phyloP scores from a whole-genome alignment of 805 yeast species.

The Barnettozyma salicaria region DNA sequence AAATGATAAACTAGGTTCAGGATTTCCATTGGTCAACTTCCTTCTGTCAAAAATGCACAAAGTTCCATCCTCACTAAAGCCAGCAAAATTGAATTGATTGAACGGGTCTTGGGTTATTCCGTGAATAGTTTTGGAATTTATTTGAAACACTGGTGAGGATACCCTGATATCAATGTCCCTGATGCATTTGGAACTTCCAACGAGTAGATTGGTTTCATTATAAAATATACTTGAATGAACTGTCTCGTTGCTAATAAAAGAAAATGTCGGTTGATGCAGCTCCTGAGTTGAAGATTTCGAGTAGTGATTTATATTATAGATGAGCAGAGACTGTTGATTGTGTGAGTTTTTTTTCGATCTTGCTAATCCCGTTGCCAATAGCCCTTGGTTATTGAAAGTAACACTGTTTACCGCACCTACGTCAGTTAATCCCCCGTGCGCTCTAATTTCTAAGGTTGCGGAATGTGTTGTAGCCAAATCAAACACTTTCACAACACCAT shows the following conservation, averaged over 20 bases:
- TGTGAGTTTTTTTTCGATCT: constrained; percentile 38
- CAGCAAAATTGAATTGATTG: constrained; percentile 59
- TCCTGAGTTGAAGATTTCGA: constrained; percentile 43
- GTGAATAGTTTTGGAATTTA: constrained; percentile 67
- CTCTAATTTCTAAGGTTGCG: constrained; percentile 15
- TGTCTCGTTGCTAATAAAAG: constrained; percentile 68
- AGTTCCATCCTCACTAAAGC: constrained; percentile 79
- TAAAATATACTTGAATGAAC: constrained; percentile 63
- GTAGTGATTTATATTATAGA: constrained; percentile 73
- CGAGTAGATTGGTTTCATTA: constrained; percentile 54
- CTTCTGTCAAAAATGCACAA: constrained; percentile 79
- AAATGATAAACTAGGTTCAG: constrained; percentile 55
- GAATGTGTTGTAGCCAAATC: constrained; percentile 42
- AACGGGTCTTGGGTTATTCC: constrained; percentile 67
- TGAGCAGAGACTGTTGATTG: constrained; percentile 54
- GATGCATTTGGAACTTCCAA: constrained; percentile 71
- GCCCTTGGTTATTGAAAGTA: constrained; percentile 57
- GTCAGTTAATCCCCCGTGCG: constrained; percentile 34
- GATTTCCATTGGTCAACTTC: constrained; percentile 40
- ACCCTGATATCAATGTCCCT: constrained; percentile 73
- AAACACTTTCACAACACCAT: constrained; percentile 59
- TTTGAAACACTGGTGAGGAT: constrained; percentile 60
- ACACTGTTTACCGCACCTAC: constrained; percentile 70
- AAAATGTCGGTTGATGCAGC: constrained; percentile 45
- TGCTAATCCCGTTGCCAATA: constrained; percentile 75